Evolutionary conservation across 768 basidiomycete genomes (phyloP).

Genomic region (Boletus rex-veris): DNA sequence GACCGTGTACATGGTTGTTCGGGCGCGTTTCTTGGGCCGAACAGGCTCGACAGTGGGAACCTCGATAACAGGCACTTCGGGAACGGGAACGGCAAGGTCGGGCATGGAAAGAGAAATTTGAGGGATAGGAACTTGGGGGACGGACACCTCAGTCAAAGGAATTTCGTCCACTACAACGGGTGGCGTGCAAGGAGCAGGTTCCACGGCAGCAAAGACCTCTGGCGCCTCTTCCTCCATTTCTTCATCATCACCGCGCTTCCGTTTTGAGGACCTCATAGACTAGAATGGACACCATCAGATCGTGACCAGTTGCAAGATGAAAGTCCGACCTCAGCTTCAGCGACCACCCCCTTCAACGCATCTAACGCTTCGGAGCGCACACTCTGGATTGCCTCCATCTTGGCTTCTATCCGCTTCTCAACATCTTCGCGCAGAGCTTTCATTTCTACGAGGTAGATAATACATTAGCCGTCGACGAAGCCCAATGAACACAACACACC

Average conservation of each 20-base stretch:
- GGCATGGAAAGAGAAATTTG: not conserved
- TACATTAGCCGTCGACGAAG: not conserved
- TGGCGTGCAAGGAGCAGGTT: not conserved
- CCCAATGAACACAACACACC: conserved; percentile 32
- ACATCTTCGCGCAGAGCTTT: conserved; percentile 40
- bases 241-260: conserved; percentile 51
- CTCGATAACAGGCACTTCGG: not conserved
- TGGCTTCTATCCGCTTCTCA: conserved; percentile 44
- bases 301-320: conserved; percentile 14
- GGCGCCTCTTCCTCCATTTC: conserved; percentile 24
- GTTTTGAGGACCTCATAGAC: conserved; percentile 48
- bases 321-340: conserved; percentile 31
- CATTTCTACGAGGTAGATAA: conserved; percentile 38
- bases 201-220: not conserved
- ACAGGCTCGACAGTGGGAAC: conserved; percentile 13
- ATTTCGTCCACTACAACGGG: not conserved
- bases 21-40: conserved; percentile 43
- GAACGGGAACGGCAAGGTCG: not conserved
- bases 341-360: conserved; percentile 34
- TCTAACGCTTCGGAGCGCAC: conserved; percentile 39
- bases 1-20: conserved; percentile 37
- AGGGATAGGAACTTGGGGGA: conserved; percentile 4
- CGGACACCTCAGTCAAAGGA: not conserved
- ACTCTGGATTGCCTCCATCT: conserved; percentile 42
- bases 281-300: conserved; percentile 23